Conservation (phyloP, 805 yeast species). For the Komagataella ulmi region DNA sequence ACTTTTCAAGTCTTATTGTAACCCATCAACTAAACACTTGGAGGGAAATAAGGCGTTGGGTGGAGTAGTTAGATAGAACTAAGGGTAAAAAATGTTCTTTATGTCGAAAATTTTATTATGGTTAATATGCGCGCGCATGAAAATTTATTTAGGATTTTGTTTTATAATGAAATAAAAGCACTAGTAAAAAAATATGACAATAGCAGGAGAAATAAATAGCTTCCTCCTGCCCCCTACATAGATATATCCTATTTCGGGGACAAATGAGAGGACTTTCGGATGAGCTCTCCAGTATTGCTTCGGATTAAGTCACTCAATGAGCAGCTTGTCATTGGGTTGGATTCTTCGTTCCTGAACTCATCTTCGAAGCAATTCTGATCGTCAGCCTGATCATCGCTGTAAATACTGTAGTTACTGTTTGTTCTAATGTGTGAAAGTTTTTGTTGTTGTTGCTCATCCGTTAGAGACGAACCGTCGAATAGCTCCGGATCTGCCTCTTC, state of each 20-base stretch:
- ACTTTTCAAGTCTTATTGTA: neutral
- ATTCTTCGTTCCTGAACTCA: neutral
- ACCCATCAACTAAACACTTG: neutral
- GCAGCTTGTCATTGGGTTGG: neutral
- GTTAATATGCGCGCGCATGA: neutral
- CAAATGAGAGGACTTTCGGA: neutral
- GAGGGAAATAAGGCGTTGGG: neutral
- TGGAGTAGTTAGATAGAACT: neutral
- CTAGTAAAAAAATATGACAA: neutral
- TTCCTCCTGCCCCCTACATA: neutral
- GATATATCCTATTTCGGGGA: neutral
- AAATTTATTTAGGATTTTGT: neutral
- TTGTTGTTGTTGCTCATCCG: neutral
- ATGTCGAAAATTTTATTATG: neutral
- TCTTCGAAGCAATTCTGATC: slow-evolving; percentile 1
- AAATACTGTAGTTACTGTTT: neutral
- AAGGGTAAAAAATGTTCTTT: neutral
- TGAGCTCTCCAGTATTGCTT: neutral
- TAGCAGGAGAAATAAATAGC: neutral
- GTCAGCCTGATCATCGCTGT: neutral
- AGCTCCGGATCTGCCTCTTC: neutral
- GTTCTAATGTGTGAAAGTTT: neutral
- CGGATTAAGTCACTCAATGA: neutral
- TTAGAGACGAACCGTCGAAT: neutral
- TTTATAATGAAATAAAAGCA: neutral